Conservation (phyloP, 805 yeast species). For the Candida takata region DNA sequence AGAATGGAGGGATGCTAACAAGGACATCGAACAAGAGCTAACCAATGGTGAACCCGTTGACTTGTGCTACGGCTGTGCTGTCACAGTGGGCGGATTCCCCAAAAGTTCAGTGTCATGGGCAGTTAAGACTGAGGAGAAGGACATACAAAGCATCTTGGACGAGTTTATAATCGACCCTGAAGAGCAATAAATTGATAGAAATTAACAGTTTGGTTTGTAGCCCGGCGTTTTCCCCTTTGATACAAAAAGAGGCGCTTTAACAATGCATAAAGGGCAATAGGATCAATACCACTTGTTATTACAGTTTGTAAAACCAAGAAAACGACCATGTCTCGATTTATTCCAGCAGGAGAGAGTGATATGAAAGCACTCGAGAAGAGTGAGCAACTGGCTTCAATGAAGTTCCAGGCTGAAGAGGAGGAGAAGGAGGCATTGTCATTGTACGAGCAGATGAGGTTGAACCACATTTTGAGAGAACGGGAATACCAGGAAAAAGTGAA, state of each 20-base stretch:
- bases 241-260: too few species aligned
- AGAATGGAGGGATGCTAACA: slow-evolving; percentile 27
- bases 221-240: background rate
- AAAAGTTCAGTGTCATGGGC: slow-evolving; percentile 35
- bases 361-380: slow-evolving; percentile 12
- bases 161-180: slow-evolving; percentile 41
- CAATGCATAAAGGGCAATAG: too few species aligned
- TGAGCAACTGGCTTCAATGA: slow-evolving; percentile 14
- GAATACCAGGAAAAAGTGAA: slow-evolving; percentile 20
- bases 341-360: slow-evolving; percentile 23
- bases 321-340: slow-evolving; percentile 21
- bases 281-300: background rate
- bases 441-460: slow-evolving; percentile 23
- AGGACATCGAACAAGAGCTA: slow-evolving; percentile 13
- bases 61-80: slow-evolving; percentile 76
- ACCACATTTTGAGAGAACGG: slow-evolving; percentile 19
- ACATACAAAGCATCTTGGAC: slow-evolving; percentile 33
- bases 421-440: slow-evolving; percentile 18
- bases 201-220: background rate
- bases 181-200: slow-evolving; percentile 11
- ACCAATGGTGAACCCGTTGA: slow-evolving; percentile 15
- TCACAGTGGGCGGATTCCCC: slow-evolving; percentile 43
- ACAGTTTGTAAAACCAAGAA: too few species aligned
- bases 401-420: slow-evolving; percentile 17
- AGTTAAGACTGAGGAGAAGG: slow-evolving; percentile 22